phyloP scores from a whole-genome alignment of 2,329 filamentous ascomycete species.

The Neoscytalidium dimidiatum region DNA sequence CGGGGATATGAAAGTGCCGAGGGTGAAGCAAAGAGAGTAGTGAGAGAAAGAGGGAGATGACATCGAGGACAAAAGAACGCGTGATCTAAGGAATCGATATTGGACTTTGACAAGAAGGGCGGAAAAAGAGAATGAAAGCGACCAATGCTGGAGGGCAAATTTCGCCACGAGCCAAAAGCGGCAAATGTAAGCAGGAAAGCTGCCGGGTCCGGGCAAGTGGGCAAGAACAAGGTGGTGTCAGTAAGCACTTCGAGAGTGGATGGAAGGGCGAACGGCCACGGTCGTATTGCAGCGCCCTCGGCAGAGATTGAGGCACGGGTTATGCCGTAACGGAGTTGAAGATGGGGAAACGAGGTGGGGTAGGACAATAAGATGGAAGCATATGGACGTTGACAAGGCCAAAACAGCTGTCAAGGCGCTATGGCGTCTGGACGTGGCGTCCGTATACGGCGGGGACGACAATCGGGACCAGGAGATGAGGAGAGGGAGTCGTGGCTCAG shows the following conservation, averaged over 20 bases:
- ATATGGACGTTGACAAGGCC: background rate
- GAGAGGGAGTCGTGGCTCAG: no score
- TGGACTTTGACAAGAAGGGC: background rate
- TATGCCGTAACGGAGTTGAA: background rate
- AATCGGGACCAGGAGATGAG: background rate
- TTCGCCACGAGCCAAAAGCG: background rate
- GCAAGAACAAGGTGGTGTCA: background rate
- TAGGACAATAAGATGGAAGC: background rate
- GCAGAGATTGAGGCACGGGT: background rate
- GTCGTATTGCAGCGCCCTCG: background rate
- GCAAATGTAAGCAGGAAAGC: background rate
- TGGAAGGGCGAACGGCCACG: background rate
- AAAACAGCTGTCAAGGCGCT: background rate
- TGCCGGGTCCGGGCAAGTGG: background rate
- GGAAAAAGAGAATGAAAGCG: background rate
- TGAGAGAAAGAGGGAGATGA: background rate
- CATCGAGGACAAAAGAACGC: background rate
- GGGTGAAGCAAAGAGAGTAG: background rate
- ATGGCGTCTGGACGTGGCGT: background rate
- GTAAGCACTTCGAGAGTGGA: background rate
- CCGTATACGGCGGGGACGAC: background rate
- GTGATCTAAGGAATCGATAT: background rate
- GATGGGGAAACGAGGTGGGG: background rate
- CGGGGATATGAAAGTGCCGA: background rate
- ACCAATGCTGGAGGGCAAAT: background rate